Evolutionary conservation across 2,329 filamentous ascomycete genomes (phyloP).

Genomic region (Alternaria gansuensis): DNA sequence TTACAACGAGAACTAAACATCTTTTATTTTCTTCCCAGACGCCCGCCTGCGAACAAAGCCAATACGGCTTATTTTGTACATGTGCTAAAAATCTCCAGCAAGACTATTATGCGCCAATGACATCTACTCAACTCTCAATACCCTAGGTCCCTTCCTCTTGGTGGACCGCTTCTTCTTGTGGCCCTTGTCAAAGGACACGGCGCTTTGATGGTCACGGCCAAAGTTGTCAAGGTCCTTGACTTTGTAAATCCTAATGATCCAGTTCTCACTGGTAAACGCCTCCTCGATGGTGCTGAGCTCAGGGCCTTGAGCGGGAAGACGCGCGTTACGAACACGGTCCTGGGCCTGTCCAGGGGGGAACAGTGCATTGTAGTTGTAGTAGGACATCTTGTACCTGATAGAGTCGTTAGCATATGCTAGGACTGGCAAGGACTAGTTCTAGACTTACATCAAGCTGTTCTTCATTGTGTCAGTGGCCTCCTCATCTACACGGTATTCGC

Average conservation of each 20-base stretch:
- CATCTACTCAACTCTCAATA: conserved; percentile 74
- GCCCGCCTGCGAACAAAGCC: conserved; percentile 34
- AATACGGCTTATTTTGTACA: conserved; percentile 40
- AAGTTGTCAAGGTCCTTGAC: conserved; percentile 99
- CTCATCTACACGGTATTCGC: conserved; percentile 95
- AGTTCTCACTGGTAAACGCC: conserved; percentile 99
- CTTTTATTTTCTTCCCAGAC: conserved; percentile 46
- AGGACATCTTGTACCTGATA: conserved; percentile 98
- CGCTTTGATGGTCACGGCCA: conserved; percentile 81
- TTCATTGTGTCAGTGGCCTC: conserved; percentile 96
- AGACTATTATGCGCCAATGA: conserved; percentile 10
- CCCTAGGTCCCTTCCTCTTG: conserved; percentile 76
- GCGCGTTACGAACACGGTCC: conserved; percentile 85
- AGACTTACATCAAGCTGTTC: conserved; percentile 94
- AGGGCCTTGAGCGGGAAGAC: conserved; percentile 83
- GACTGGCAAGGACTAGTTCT: background rate
- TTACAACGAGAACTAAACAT: conserved; percentile 19
- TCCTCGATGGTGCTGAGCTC: conserved; percentile 90
- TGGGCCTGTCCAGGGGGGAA: conserved; percentile 91
- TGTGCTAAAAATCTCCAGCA: conserved; percentile 35
- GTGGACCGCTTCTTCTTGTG: conserved; percentile 82
- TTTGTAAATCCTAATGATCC: conserved; percentile 99
- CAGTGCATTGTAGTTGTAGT: conserved; percentile 93
- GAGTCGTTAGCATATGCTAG: conserved; percentile 35
- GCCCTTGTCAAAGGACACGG: conserved; percentile 75